A percentile compares a stretch with the other conserved stretches of the same genome.
Evolutionary conservation across 805 yeast species (phyloP).

Genomic region (Candida piceae): DNA sequence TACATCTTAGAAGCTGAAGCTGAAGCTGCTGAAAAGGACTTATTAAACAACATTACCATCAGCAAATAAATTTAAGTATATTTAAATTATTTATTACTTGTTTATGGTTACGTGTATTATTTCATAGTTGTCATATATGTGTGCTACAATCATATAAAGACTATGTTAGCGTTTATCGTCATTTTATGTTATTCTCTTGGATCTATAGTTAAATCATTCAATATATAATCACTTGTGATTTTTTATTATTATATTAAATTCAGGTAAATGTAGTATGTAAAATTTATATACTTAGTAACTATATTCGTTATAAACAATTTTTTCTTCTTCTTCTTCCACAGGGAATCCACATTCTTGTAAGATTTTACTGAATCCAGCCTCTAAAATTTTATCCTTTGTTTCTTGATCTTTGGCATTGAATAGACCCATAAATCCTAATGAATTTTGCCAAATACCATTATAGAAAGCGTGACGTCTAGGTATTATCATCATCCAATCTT

Average conservation of each 20-base stretch:
- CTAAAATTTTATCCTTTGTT: constrained; percentile 40
- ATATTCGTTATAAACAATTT: constrained; percentile 52
- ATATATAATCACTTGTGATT: too few relatives aligned
- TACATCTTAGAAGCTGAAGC: constrained; percentile 92
- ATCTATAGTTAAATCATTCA: too few relatives aligned
- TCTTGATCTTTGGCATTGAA: constrained; percentile 68
- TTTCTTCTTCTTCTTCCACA: constrained; percentile 43
- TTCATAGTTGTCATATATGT: too few relatives aligned
- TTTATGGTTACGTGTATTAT: not conserved
- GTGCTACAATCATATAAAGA: too few relatives aligned
- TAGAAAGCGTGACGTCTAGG: constrained; percentile 65
- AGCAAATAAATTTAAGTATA: constrained; percentile 1
- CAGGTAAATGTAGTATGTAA: too few relatives aligned
- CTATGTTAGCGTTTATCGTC: too few relatives aligned
- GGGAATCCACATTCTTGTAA: constrained; percentile 65
- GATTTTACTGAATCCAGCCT: constrained; percentile 47
- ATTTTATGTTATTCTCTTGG: too few relatives aligned
- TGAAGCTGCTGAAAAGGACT: constrained; percentile 81
- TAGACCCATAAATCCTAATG: constrained; percentile 78
- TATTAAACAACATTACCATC: constrained; percentile 67
- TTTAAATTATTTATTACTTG: not conserved
- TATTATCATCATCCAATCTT: constrained; percentile 78
- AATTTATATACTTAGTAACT: constrained; percentile 41
- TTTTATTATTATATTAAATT: too few relatives aligned
- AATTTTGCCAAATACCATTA: constrained; percentile 61